These are phyloP conservation scores for Kalaharituber pfeilii DNA, from an alignment of 2,329 filamentous ascomycete species.

Conservation along the genomic window DNA sequence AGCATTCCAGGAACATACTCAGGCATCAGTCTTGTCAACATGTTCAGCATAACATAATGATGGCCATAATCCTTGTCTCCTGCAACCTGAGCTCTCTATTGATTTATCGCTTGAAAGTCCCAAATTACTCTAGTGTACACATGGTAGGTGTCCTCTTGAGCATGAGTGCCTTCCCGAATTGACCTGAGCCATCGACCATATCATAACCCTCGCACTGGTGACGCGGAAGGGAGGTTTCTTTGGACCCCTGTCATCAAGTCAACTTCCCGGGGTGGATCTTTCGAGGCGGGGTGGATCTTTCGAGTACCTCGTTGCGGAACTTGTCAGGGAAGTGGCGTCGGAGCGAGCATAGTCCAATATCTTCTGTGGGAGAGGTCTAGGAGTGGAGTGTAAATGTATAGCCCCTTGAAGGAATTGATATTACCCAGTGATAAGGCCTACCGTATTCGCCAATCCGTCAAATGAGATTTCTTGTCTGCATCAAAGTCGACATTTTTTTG, in stretches of 20 bases:
- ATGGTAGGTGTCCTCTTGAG: slow-evolving; percentile 46
- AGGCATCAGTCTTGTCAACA: slow-evolving; percentile 60
- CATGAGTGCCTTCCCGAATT: slow-evolving; percentile 66
- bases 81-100: slow-evolving; percentile 76
- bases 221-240: slow-evolving; percentile 59
- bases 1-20: slow-evolving; percentile 56
- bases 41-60: slow-evolving; percentile 63
- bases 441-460: slow-evolving; percentile 89
- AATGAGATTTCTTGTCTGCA: slow-evolving; percentile 89
- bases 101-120: slow-evolving; percentile 72
- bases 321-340: slow-evolving; percentile 93
- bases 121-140: slow-evolving; percentile 64
- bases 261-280: too few relatives aligned
- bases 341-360: slow-evolving; percentile 92
- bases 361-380: slow-evolving; percentile 60
- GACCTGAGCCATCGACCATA: slow-evolving; percentile 51
- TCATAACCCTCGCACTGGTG: slow-evolving; percentile 67
- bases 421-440: slow-evolving; percentile 26
- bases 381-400: not conserved
- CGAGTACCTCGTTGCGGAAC: slow-evolving; percentile 76
- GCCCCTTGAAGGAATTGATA: not conserved
- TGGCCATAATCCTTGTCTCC: slow-evolving; percentile 71
- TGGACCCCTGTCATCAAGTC: slow-evolving; percentile 41
- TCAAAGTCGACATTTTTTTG: slow-evolving; percentile 82
- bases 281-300: slow-evolving; percentile 44